These are phyloP conservation scores for Postia placenta DNA, from an alignment of 768 basidiomycete species.

Conservation along the genomic window DNA sequence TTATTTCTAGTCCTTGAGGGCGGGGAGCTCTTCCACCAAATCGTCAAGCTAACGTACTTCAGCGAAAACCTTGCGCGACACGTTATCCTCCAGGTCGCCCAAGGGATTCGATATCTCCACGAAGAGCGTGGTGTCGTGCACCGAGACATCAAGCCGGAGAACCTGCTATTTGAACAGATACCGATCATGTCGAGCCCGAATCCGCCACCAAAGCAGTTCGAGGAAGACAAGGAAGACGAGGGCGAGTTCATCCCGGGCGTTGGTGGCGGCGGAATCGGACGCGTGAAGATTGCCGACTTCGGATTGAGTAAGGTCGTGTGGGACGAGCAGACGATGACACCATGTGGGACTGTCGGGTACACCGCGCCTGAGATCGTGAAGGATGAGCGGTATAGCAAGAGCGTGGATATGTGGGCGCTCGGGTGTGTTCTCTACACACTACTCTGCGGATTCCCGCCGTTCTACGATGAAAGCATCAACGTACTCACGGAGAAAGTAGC, in stretches of 20 bases:
- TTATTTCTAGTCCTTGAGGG: constrained; percentile 80
- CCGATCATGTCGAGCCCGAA: constrained; percentile 83
- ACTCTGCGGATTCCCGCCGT: constrained; percentile 95
- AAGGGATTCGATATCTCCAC: constrained; percentile 92
- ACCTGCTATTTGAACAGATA: constrained; percentile 89
- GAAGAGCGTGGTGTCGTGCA: constrained; percentile 98
- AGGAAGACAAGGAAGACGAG: constrained; percentile 98
- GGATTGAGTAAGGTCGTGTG: constrained; percentile 96
- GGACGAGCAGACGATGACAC: constrained; percentile 99
- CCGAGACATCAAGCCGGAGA: constrained; percentile 99
- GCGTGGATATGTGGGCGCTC: constrained; percentile 99
- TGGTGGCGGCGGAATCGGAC: constrained; percentile 95
- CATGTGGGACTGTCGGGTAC: constrained; percentile 99
- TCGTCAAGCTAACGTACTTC: constrained; percentile 98
- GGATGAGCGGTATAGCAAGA: constrained; percentile 94
- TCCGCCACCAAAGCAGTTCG: constrained; percentile 76
- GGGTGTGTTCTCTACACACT: constrained; percentile 99
- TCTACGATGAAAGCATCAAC: constrained; percentile 98
- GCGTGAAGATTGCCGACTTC: constrained; percentile 98
- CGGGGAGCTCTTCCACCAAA: constrained; percentile 97
- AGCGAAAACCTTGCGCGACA: constrained; percentile 96
- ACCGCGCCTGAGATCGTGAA: constrained; percentile 99
- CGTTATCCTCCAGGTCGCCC: constrained; percentile 92
- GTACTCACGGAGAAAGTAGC: constrained; percentile 98
- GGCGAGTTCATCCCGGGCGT: constrained; percentile 90